These are phyloP conservation scores for Musa itinerans DNA, from an alignment of 176 grass and related monocot species.

Conservation along the genomic window DNA sequence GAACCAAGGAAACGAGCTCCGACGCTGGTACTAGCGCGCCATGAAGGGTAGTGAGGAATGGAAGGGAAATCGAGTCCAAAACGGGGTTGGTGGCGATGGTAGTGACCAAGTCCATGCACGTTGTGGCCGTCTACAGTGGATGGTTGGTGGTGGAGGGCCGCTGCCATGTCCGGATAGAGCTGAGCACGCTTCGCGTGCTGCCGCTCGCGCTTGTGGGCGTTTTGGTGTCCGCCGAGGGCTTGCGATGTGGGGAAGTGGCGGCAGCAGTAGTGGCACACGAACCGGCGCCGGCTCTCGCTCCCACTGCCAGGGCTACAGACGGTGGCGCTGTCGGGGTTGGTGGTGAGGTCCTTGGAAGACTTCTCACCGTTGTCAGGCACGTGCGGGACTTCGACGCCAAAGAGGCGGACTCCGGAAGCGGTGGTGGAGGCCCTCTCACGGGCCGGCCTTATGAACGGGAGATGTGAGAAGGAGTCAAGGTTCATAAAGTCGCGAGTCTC, in stretches of 20 bases:
- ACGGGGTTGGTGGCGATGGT: slow-evolving; percentile 29
- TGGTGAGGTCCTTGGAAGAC: not conserved
- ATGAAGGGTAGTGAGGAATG: slow-evolving; percentile 27
- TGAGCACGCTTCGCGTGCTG: slow-evolving; percentile 92
- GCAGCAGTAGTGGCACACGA: slow-evolving; percentile 99
- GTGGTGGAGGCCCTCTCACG: slow-evolving; percentile 12
- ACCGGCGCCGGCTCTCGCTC: slow-evolving; percentile 46
- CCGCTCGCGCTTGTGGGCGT: slow-evolving; percentile 97
- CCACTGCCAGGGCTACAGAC: slow-evolving; percentile 13
- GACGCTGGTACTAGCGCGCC: slow-evolving; percentile 22
- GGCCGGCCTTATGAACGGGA: slow-evolving; percentile 45
- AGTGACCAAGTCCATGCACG: slow-evolving; percentile 49
- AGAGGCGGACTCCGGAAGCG: slow-evolving; percentile 50
- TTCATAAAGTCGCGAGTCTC: slow-evolving; percentile 43
- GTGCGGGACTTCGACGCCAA: slow-evolving; percentile 73
- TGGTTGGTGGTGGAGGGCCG: slow-evolving; percentile 36
- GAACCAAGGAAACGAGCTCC: slow-evolving; percentile 37
- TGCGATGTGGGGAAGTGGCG: slow-evolving; percentile 99
- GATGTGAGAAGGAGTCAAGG: slow-evolving; percentile 76
- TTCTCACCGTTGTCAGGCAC: slow-evolving; percentile 19
- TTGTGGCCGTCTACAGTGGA: slow-evolving; percentile 48
- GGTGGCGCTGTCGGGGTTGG: not conserved
- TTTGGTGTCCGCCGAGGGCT: slow-evolving; percentile 94
- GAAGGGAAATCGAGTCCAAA: not conserved
- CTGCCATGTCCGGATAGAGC: slow-evolving; percentile 64